Base-by-base conservation (phyloP, 495 filamentous ascomycete species). In the Neurospora tetrasperma region DNA sequence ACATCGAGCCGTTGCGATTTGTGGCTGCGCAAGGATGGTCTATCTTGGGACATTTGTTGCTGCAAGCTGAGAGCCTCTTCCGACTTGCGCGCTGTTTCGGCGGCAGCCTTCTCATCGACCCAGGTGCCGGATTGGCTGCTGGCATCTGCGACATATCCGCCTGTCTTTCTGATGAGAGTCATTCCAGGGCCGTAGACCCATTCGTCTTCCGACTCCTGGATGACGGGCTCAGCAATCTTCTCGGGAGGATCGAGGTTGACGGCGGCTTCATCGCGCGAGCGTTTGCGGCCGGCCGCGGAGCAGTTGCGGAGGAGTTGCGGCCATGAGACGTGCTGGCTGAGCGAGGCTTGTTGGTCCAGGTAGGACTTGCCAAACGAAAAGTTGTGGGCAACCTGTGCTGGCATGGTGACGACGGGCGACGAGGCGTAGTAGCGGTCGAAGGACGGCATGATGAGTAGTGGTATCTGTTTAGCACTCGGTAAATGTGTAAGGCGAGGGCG, bases 121-220 rank as follows among this genome's bases (percentile, higher is more conserved):
- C 90, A 93, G 14, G 90, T 94, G 70, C 91, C 91, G 23, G 91
- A 92, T 81, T 93, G 92, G 77, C 87, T 92, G 71, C 88, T 87
- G 62, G 90, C 90, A 48, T 90, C 88, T 73, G 91, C 80, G 38
- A 89, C 84, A 73, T 90, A 87, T 73, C 88, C 87, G 41, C 86
- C 87, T 23, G 78, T 76, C 14, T 91, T 90, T 76, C 93, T 92
- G 80, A 93, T 86, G 73, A 93, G 86, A 3, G 87, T 88, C 90
- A 94, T 94, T 69, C 91, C 92, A 70, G 90, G 89, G 73, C 91
- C 92, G 76, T 92, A 92, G 73, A 83, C 74, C 86, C 85, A 89
- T 75, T 84, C 86, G 72, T 85, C 85, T 78, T 86, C 87, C 54
- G 84, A 79, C 76, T 88, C 86, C 42, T 83, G 80, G 77, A 82